These are phyloP conservation scores for Myrica gale DNA, from an alignment of 306 rosid species.

Conservation along the genomic window DNA sequence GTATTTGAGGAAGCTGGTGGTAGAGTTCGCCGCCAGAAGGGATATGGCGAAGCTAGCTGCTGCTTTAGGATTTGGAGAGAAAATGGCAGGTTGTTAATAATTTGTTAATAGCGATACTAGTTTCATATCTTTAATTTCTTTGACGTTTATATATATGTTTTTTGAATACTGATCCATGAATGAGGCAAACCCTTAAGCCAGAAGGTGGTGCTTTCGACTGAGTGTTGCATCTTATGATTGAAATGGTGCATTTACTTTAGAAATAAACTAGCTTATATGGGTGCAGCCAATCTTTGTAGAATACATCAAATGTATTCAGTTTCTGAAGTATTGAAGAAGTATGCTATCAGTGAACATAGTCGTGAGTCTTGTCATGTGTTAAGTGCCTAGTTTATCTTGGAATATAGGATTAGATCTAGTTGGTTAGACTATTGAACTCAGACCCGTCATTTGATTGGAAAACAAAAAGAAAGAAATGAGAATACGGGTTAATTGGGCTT, in stretches of 20 bases:
- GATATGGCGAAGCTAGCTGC: slow-evolving; percentile 81
- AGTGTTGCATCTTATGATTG: not conserved
- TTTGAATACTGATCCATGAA: not conserved
- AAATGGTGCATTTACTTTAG: not conserved
- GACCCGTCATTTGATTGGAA: not conserved
- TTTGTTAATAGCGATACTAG: not conserved
- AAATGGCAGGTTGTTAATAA: slow-evolving; percentile 53
- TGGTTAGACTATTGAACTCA: not conserved
- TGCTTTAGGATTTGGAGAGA: slow-evolving; percentile 49
- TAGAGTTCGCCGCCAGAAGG: slow-evolving; percentile 63
- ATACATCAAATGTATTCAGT: not conserved
- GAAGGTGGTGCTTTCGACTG: not conserved
- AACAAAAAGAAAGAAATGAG: not conserved
- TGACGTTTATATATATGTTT: too few species aligned
- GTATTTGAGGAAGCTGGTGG: slow-evolving; percentile 55
- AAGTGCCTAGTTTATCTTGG: not conserved
- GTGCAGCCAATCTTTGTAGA: not conserved
- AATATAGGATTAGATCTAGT: not conserved
- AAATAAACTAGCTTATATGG: not conserved
- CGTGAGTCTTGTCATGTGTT: not conserved
- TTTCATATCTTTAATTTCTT: too few species aligned
- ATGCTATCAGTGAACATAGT: not conserved
- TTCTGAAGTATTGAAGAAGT: not conserved
- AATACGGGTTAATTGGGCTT: not conserved
- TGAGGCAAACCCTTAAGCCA: not conserved